Evolutionary conservation across 75 land plant species (phyloP).

Genomic region (Pseudotsuga menziesii): DNA sequence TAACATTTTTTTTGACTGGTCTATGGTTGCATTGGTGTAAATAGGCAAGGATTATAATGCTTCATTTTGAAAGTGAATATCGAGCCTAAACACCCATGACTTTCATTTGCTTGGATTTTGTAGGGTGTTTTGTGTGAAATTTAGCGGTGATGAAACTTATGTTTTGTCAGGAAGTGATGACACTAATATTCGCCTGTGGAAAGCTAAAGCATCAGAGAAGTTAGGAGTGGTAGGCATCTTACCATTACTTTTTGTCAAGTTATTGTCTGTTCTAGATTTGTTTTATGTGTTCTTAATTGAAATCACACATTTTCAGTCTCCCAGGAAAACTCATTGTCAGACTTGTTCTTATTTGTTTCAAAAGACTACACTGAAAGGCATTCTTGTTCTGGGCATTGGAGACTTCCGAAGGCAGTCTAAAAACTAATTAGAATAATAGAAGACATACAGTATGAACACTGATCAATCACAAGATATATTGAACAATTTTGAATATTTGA

Average conservation of each 20-base stretch:
- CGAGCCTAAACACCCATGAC: not conserved
- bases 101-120: not conserved
- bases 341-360: no score
- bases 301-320: no score
- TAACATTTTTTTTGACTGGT: not conserved
- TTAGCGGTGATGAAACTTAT: constrained; percentile 82
- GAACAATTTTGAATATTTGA: no score
- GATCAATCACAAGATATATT: no score
- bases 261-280: not conserved
- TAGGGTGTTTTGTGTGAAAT: constrained; percentile 88
- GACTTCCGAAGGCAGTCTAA: not conserved
- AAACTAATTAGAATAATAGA: no score
- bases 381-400: constrained; percentile 2
- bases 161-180: constrained; percentile 96
- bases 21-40: not conserved
- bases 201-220: constrained; percentile 96
- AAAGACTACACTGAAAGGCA: no score
- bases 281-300: not conserved
- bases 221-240: constrained; percentile 81
- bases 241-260: not conserved
- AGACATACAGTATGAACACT: no score
- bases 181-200: constrained; percentile 93
- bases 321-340: not conserved
- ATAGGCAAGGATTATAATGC: not conserved
- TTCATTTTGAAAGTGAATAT: not conserved